Evolutionary conservation across 345 rosid genomes (phyloP).

Genomic region (Odontarrhena argentea): DNA sequence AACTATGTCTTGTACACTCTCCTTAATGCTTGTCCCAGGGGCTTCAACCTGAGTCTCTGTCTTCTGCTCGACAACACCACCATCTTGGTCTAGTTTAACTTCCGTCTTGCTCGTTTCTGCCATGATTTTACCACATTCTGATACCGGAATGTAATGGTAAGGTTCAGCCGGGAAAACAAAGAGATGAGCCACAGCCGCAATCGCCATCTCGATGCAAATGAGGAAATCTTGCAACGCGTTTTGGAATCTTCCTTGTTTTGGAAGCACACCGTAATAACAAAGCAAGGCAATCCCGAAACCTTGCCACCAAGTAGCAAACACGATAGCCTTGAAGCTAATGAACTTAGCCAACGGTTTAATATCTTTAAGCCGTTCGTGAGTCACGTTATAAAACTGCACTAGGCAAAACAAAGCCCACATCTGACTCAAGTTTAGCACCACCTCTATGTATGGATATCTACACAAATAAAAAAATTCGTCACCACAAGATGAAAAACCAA

Average conservation of each 20-base stretch:
- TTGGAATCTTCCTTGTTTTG: constrained; percentile 56
- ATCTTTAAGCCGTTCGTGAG: constrained; percentile 70
- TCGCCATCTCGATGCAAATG: constrained; percentile 90
- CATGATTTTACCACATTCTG: constrained; percentile 44
- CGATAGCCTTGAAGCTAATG: constrained; percentile 93
- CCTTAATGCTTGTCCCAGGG: constrained; percentile 73
- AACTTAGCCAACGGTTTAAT: constrained; percentile 85
- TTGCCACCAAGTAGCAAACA: constrained; percentile 98
- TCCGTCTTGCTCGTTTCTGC: constrained; percentile 49
- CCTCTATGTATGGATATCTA: constrained; percentile 80
- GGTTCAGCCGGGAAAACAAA: constrained; percentile 72
- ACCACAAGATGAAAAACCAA: too few relatives aligned
- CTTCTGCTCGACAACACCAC: constrained; percentile 41
- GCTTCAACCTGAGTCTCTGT: constrained; percentile 59
- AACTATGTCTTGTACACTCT: constrained; percentile 88
- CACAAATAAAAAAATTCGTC: constrained; percentile 24
- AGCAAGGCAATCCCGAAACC: constrained; percentile 77
- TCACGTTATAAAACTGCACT: constrained; percentile 79
- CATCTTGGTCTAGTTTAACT: constrained; percentile 45
- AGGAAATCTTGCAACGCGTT: constrained; percentile 74
- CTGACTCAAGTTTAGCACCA: constrained; percentile 87
- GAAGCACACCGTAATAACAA: constrained; percentile 60
- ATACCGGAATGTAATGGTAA: constrained; percentile 49
- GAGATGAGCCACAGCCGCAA: constrained; percentile 80
- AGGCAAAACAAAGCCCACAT: constrained; percentile 95